Percentiles rank a stretch among this genome's conserved stretches.
Conservation (phyloP, 129 eudicot species). For the Apium graveolens region DNA sequence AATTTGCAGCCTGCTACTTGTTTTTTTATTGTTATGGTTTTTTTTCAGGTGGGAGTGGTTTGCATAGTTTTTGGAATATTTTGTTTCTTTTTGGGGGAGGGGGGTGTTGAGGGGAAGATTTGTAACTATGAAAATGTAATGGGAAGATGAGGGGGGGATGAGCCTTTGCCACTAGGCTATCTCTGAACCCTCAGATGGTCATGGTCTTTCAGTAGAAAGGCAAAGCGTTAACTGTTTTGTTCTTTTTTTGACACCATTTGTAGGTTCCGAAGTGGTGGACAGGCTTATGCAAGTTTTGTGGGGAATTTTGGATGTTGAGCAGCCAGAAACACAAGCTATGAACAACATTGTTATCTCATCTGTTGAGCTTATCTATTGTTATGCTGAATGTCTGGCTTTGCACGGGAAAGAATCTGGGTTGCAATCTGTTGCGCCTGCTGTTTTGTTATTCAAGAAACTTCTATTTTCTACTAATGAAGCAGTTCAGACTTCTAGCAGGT, state of each 20-base stretch:
- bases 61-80: neutral
- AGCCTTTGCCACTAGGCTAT: neutral
- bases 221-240: neutral
- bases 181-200: neutral
- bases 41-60: neutral
- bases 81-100: neutral
- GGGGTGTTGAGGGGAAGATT: neutral
- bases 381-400: conserved; percentile 94
- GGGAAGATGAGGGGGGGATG: neutral
- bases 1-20: neutral
- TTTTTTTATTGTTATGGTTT: neutral
- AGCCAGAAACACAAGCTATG: conserved; percentile 94
- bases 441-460: conserved; percentile 65
- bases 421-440: conserved; percentile 86
- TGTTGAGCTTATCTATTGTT: conserved; percentile 91
- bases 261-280: conserved; percentile 93
- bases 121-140: neutral
- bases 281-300: conserved; percentile 97
- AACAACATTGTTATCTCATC: conserved; percentile 84
- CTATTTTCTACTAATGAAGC: conserved; percentile 86
- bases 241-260: conserved; percentile 8
- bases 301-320: conserved; percentile 97
- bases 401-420: conserved; percentile 56
- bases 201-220: neutral
- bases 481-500: conserved; percentile 99